Evolutionary conservation across 2,329 filamentous ascomycete species (phyloP), one percentile per base, ranked within the genome.

Genomic region (Zymoseptoria crescenta): DNA sequence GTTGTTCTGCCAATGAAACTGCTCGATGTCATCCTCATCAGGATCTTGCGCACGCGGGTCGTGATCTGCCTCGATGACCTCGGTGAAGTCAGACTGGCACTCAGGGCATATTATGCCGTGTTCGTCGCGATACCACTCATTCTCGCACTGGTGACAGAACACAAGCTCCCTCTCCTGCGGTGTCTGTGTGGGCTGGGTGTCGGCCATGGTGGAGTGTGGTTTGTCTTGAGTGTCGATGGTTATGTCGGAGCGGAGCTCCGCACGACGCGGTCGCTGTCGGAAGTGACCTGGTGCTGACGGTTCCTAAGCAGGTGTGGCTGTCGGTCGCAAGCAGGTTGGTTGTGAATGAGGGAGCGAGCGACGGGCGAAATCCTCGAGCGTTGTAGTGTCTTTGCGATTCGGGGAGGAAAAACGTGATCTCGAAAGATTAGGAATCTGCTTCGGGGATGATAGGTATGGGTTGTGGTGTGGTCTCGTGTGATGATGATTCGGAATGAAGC

Each of bases 121-220:
- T 63, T 88, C 82, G 60, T 89, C 83, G 60, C 84, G 80, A 69
- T 87, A 89, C 91, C 91, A 97, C 73, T 96, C 87, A 63, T 88
- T 77, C 56, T 81, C 73, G 76, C 94, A 97, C 61, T 81, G 77
- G 74, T 97, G 91, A 74, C 94, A 99, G 74, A 83, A 95, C 57
- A 96, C 87, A 64, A 93, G 83, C 70, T 96, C 89, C 63, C 84
- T 80, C 55, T 67, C 62, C 45, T 60, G 62, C 29, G 63, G 66
- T 50, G 51, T 54, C 63, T 24, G 24, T 24, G 24, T 24, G 24
- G 24, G 24, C 24, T 24, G 24, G 59, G n/a, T 49, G 41, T 49
- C 27, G 58, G 51, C 58, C 60, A 58, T 62, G 20, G 29, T 49
- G 54, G 30, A 21, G 28, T 29, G 35, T 56, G 52, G 45, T 49